Evolutionary conservation across 306 rosid species (phyloP).

Genomic region (Ziziphus jujuba): DNA sequence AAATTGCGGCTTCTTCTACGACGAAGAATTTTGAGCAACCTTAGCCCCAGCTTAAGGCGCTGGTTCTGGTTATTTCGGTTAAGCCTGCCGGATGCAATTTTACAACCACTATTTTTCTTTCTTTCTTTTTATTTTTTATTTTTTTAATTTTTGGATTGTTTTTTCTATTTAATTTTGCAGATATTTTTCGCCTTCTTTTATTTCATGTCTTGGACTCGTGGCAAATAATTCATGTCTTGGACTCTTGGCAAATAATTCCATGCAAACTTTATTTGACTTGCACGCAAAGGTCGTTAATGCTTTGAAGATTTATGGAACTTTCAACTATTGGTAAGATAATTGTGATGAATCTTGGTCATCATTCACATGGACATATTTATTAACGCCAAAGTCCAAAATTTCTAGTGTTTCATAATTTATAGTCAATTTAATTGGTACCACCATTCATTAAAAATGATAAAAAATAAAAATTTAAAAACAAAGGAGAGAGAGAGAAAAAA

Average conservation of each 20-base stretch:
- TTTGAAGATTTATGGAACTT: too few species aligned
- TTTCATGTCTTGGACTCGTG: too few species aligned
- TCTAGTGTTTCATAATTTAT: too few species aligned
- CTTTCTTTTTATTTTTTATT: not conserved
- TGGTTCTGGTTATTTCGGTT: slow-evolving; percentile 18
- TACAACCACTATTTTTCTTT: not conserved
- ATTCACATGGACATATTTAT: slow-evolving; percentile 2
- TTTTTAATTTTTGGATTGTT: too few species aligned
- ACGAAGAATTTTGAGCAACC: not conserved
- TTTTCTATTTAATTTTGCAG: too few species aligned
- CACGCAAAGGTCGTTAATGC: not conserved
- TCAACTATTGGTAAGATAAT: not conserved
- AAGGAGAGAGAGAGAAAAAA: too few species aligned
- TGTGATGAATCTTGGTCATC: not conserved
- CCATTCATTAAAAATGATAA: not conserved
- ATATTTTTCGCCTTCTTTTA: too few species aligned
- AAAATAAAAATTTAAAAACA: too few species aligned
- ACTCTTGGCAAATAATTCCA: too few species aligned
- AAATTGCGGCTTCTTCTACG: slow-evolving; percentile 21
- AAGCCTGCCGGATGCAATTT: not conserved
- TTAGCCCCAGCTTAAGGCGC: not conserved
- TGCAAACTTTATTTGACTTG: slow-evolving; percentile 1
- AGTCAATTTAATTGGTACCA: too few species aligned
- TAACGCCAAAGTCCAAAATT: not conserved
- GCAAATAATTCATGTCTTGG: too few species aligned